These are phyloP conservation scores for Platismatia glauca DNA, from an alignment of 495 filamentous ascomycete genomes.

Conservation along the genomic window DNA sequence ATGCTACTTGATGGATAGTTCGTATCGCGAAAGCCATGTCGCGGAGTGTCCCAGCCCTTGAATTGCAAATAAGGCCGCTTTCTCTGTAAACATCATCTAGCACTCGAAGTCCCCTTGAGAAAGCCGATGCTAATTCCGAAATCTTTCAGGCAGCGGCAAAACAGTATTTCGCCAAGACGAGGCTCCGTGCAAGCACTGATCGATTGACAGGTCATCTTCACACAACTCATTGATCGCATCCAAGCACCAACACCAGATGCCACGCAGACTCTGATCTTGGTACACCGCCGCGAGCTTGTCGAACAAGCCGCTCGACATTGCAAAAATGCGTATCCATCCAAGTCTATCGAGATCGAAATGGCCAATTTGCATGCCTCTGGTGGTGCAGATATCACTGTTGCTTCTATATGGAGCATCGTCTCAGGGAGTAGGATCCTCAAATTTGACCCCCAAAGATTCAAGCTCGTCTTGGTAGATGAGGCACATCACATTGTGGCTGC, in stretches of 20 bases:
- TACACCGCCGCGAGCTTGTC: constrained; percentile 88
- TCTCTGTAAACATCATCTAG: not conserved
- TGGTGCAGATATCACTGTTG: constrained; percentile 82
- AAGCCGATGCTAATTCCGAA: not conserved
- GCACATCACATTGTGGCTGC: constrained; percentile 94
- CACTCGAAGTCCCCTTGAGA: not conserved
- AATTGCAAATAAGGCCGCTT: not conserved
- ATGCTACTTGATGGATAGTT: not conserved
- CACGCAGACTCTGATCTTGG: constrained; percentile 80
- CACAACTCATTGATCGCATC: constrained; percentile 79
- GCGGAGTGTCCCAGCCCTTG: not conserved
- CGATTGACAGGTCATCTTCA: constrained; percentile 72
- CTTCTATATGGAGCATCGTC: constrained; percentile 74
- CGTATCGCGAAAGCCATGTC: not conserved
- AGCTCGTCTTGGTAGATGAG: constrained; percentile 90
- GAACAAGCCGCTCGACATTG: constrained; percentile 89
- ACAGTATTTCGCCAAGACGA: constrained; percentile 45
- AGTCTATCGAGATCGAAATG: constrained; percentile 84
- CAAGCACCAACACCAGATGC: constrained; percentile 45
- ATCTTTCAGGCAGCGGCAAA: constrained; percentile 59
- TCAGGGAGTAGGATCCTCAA: constrained; percentile 67
- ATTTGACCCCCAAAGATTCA: constrained; percentile 72
- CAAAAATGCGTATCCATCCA: constrained; percentile 64
- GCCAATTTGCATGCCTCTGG: constrained; percentile 64
- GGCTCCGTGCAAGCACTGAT: constrained; percentile 16